Evolutionary conservation across 371 early-diverging fungal species (phyloP), one percentile per base, ranked within the genome.

Genomic region (Actinomortierella ambigua): DNA sequence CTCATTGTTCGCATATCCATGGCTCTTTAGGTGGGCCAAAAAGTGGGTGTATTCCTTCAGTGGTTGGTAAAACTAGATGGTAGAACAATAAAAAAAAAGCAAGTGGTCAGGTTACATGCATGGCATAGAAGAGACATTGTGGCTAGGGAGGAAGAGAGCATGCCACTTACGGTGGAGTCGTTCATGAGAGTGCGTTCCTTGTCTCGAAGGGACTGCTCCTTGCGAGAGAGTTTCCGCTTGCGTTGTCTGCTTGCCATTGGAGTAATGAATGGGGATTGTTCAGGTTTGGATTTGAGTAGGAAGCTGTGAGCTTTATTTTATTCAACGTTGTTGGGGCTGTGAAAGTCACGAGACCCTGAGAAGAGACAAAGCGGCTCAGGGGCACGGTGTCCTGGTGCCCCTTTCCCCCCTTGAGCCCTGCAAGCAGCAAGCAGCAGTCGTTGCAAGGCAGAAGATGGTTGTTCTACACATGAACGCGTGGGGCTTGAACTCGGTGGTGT

Each of bases 1-100:
- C 44, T 82, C 79, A 20, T 73, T 59, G 4, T 61, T 55, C 18
- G 73, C 73, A 53, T 73, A 73, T 13, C 73, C 73, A 50, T 67
- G 59, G 48, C 61, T 60, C 52, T 60, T 73, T 48, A 73, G 61
- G 26, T 73, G 73, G 48, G 63, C 67, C 24, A 73, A 44, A 34
- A 73, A 73, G 9, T 51, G 23, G 29, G 53, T 62, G 58, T 73
- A 73, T 42, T 73, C 73, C 29, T 63, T 59, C 34, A 73, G 42
- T 7, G 73, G 73, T 49, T 73, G 67, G 7, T 63, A 62, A 44
- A 63, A 73, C 73, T 73, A 59, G 2, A 15, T 24, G 24, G 2
- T 13, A 13, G 13, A 9, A 8, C 28, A 13, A 20, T 22, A 39
- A 17, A 55, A 17, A 18, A 29, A 26, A 53, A 28, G 26, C 41